Base-by-base conservation (phyloP, 768 basidiomycete genomes). In the Russula brevipes region DNA sequence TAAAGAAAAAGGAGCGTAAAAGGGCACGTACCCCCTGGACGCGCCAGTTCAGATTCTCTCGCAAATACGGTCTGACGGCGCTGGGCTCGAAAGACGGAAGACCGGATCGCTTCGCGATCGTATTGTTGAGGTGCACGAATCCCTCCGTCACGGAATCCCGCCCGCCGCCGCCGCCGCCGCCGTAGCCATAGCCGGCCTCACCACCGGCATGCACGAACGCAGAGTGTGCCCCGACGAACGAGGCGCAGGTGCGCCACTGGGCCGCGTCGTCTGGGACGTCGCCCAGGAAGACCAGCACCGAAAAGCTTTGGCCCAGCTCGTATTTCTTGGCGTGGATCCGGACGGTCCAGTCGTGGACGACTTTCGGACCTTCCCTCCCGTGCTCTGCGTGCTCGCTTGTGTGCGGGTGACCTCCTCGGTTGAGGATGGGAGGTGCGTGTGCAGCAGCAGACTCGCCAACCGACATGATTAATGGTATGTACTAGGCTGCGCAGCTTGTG, bases 261-360 rank as follows among this genome's bases (percentile, higher is more conserved):
- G 64, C 61, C 4, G 76, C 71, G 49, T 80, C 74, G 42, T 71
- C 72, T 11, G 77, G 77, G 16, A 76, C 75, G 11, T 62, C 62
- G 5, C 79, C 81, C 6, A 83, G 70, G 77, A 82, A 82, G 56
- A 83, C 66, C 38, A 77, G 67, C 33, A 82, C 73, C 6, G 71
- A 71, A 69, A 79, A 82, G 71, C 78, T 79, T 11, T 69, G 58
- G 1, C 75, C 76, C 36, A 80, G 65, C 64, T 77, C 80, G 68
- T 74, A 77, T 63, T 79, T 77, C 69, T 78, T 75, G 69, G 75
- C 69, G n/a, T 70, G 69, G 54, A 81, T 71, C 47, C 78, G 75
- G 3, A 71, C 77, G 0, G 75, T 72, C 80, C 80, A 82, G 30
- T 81, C 79, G 60, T 60, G 54, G 49, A 56, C 14, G 41, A 38